Conservation (phyloP, 2,329 filamentous ascomycete genomes). For the Ophiocordyceps camponoti-floridani region DNA sequence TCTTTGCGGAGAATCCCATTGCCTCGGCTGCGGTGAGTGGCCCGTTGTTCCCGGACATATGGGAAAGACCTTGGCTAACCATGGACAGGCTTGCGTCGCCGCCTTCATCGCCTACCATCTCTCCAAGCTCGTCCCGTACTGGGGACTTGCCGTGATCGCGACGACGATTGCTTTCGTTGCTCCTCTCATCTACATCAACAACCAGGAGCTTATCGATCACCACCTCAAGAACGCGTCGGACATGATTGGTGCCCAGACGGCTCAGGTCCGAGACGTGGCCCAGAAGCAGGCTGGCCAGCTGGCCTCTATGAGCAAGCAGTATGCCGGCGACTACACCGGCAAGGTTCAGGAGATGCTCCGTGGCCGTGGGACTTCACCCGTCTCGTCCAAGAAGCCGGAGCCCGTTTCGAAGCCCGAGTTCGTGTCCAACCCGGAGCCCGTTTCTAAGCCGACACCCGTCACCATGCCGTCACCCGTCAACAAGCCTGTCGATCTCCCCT, state of each 20-base stretch:
- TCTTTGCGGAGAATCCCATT: slow-evolving; percentile 49
- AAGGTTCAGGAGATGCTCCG: slow-evolving; percentile 49
- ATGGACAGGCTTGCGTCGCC: slow-evolving; percentile 32
- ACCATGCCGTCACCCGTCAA: no score
- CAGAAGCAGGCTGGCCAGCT: slow-evolving; percentile 47
- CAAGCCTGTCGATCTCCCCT: slow-evolving; percentile 17
- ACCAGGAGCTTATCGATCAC: slow-evolving; percentile 51
- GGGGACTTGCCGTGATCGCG: slow-evolving; percentile 44
- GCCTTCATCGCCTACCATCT: slow-evolving; percentile 51
- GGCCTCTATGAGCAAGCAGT: slow-evolving; percentile 46
- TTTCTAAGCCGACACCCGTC: no score
- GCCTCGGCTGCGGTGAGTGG: slow-evolving; percentile 39
- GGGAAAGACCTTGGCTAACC: slow-evolving; percentile 5
- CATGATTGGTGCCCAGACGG: slow-evolving; percentile 42
- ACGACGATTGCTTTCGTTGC: slow-evolving; percentile 42
- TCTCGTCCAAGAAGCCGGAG: slow-evolving; percentile 15
- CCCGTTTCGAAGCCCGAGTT: slow-evolving; percentile 1
- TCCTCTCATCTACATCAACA: slow-evolving; percentile 46
- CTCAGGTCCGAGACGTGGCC: slow-evolving; percentile 41
- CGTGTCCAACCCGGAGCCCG: no score
- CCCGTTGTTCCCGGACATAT: background rate
- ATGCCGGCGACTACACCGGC: slow-evolving; percentile 47
- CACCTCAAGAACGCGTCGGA: slow-evolving; percentile 40
- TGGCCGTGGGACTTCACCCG: slow-evolving; percentile 25
- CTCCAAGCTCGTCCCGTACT: slow-evolving; percentile 52